Base-by-base conservation (phyloP, 1,284 basidiomycete genomes). In the Caloboletus inedulis region DNA sequence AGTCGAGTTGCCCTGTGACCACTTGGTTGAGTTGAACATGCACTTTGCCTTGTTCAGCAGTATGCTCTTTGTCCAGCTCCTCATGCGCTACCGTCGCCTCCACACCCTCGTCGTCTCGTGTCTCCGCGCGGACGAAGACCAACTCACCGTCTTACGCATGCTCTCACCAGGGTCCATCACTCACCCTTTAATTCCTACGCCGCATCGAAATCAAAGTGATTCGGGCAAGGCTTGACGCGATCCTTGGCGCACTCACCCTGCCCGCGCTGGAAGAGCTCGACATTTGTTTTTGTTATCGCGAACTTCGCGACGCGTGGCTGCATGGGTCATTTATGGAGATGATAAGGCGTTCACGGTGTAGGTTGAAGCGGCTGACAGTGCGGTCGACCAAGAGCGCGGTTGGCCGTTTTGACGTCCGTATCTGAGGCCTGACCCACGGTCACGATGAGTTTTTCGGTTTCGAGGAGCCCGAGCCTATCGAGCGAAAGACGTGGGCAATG, bases 241-340 rank as follows among this genome's bases (percentile, higher is more conserved):
- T 71, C 12, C 59, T 68, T 3, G 30, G 27, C 23, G 54, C 51
- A 0, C 52, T 68, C 30, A 54, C 56, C 0, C 42, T 70, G 21
- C 66, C 66, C 9, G 63, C 57, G 9, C 63, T 68, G 29, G 61
- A 71, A n/a, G 69, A 70, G 23, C 55, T 68, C 19, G 66, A 71
- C 14, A 43, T 68, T 7, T 66, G 63, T 23, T 68, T 71, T 45
- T 70, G 65, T 30, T 64, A 58, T 27, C 63, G 63, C 14, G 65
- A 65, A 23, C 60, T n/a, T n/a, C 23, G 61, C 29, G 62, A 68
- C 13, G 29, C 34, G 2, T 68, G 66, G 66, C 66, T 69, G 0
- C 66, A 71, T 16, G 36, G 37, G 1, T 30, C 62, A n/a, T 68
- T 68, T 29, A 36, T 61, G 45, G 56, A 51, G 25, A 59, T 68